These are phyloP conservation scores for Ammopiptanthus mongolicus DNA, from an alignment of 306 rosid genomes.

Conservation along the genomic window DNA sequence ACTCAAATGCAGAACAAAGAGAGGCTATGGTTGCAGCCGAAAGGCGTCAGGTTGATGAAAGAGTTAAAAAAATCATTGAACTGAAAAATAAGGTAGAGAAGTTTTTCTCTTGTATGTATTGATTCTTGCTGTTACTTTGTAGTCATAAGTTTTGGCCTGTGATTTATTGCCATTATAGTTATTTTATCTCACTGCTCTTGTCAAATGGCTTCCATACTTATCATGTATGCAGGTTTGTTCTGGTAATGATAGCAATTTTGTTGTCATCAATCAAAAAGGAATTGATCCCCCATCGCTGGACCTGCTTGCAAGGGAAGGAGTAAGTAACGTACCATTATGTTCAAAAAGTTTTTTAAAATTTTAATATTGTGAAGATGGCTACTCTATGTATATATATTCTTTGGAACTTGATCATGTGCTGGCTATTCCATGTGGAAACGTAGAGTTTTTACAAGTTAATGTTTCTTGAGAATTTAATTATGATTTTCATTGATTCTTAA, in stretches of 20 bases:
- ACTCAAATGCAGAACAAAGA: slow-evolving; percentile 97
- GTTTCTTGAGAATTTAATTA: neutral
- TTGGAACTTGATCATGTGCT: neutral
- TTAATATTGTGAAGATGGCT: neutral
- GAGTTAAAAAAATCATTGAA: slow-evolving; percentile 76
- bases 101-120: neutral
- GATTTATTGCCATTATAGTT: neutral
- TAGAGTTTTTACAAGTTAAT: neutral
- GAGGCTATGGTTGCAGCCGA: slow-evolving; percentile 95
- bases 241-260: slow-evolving; percentile 68
- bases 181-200: neutral
- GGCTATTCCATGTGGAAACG: neutral
- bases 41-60: slow-evolving; percentile 90
- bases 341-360: neutral
- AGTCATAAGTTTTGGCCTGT: neutral
- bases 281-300: slow-evolving; percentile 98
- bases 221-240: slow-evolving; percentile 68
- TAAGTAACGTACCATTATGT: slow-evolving; percentile 32
- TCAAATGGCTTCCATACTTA: neutral
- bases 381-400: neutral
- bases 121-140: neutral
- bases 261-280: slow-evolving; percentile 91
- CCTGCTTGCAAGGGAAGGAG: slow-evolving; percentile 93
- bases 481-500: neutral
- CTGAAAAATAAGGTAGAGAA: slow-evolving; percentile 70